Percentiles rank a stretch among this genome's conserved stretches.
These are phyloP conservation scores for Aspergillus sp. DNA, from an alignment of 2,329 filamentous ascomycete genomes.

Conservation along the genomic window DNA sequence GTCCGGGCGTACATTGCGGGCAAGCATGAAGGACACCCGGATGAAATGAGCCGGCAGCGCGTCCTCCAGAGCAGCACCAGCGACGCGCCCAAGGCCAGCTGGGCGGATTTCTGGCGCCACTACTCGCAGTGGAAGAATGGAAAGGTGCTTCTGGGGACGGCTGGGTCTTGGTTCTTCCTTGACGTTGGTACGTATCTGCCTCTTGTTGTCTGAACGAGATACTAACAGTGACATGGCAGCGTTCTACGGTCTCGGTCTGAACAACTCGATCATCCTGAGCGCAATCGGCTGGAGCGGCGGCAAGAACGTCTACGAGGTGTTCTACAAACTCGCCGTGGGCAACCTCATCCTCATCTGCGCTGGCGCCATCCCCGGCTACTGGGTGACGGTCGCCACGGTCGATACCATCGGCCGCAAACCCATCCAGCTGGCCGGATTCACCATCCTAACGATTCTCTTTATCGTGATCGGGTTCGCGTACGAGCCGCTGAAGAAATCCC, in stretches of 20 bases:
- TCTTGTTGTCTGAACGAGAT: constrained; percentile 33
- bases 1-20: constrained; percentile 72
- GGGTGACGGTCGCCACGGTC: constrained; percentile 72
- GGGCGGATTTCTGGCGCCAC: constrained; percentile 68
- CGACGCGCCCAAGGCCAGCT: constrained; percentile 67
- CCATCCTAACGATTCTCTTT: constrained; percentile 61
- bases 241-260: constrained; percentile 70
- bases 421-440: constrained; percentile 66
- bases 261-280: constrained; percentile 70
- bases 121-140: constrained; percentile 71
- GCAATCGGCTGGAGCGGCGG: constrained; percentile 71
- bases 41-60: constrained; percentile 65
- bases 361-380: constrained; percentile 78
- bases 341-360: constrained; percentile 78
- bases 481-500: constrained; percentile 24
- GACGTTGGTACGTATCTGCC: constrained; percentile 52
- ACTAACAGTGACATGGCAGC: constrained; percentile 36
- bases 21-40: constrained; percentile 60
- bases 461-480: constrained; percentile 62
- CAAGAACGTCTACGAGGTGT: constrained; percentile 63
- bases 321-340: constrained; percentile 73
- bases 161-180: constrained; percentile 80
- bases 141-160: constrained; percentile 72
- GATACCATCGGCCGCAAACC: constrained; percentile 75
- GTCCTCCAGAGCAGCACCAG: constrained; percentile 54